These are phyloP conservation scores for Endotrypanum monterogeii DNA, from an alignment of 208 protist species.

Conservation along the genomic window DNA sequence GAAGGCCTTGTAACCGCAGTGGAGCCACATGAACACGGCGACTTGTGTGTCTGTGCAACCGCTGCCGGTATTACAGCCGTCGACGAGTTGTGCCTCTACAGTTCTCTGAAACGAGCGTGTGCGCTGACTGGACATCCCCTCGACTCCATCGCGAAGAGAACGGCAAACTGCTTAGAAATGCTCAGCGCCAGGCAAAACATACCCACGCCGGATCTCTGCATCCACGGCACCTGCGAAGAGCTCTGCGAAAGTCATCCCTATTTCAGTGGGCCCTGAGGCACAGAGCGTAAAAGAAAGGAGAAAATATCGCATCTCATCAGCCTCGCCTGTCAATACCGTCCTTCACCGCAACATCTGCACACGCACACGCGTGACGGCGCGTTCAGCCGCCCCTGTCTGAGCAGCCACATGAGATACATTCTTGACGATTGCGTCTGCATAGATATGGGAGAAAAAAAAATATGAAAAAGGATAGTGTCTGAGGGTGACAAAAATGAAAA, in stretches of 20 bases:
- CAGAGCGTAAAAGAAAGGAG: background rate
- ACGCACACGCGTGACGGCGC: no score
- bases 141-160: background rate
- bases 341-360: background rate
- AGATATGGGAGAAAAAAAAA: no score
- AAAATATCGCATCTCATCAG: background rate
- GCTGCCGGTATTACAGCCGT: conserved; percentile 1
- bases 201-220: conserved; percentile 14
- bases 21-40: background rate
- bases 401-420: no score
- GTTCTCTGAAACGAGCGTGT: conserved; percentile 13
- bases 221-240: conserved; percentile 27
- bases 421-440: no score
- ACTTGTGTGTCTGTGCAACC: conserved; percentile 3
- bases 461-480: background rate
- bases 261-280: background rate
- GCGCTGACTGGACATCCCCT: background rate
- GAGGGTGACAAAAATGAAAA: background rate
- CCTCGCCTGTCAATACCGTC: background rate
- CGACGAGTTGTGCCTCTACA: conserved; percentile 27
- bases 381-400: no score
- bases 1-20: conserved; percentile 9
- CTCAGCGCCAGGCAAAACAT: conserved; percentile 10
- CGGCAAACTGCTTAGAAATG: conserved; percentile 7
- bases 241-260: background rate